These are phyloP conservation scores for Paramecium biaurelia DNA, from an alignment of 73 alveolate genomes.

Conservation along the genomic window DNA sequence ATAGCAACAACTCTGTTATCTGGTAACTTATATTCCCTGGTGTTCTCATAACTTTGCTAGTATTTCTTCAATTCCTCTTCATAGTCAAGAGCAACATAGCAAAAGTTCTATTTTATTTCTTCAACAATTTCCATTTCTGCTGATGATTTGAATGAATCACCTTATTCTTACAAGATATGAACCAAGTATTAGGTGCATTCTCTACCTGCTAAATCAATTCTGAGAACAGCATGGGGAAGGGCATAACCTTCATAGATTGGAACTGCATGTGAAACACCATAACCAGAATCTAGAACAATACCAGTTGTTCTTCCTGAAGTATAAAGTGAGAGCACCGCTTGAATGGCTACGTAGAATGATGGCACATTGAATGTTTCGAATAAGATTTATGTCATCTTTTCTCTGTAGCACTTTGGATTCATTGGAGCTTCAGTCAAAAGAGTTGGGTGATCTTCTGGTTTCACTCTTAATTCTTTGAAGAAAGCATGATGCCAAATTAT, in stretches of 20 bases:
- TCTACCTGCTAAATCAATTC: constrained; percentile 96
- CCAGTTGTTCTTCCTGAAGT: constrained; percentile 97
- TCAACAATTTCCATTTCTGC: no score
- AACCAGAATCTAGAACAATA: constrained; percentile 97
- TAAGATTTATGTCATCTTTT: constrained; percentile 83
- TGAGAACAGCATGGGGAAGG: constrained; percentile 87
- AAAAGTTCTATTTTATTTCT: background rate
- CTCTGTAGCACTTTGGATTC: constrained; percentile 81
- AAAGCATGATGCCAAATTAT: constrained; percentile 97
- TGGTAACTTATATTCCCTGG: background rate
- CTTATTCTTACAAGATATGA: no score
- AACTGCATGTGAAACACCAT: constrained; percentile 97
- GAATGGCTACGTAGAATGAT: background rate
- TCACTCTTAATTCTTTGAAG: constrained; percentile 92
- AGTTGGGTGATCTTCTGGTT: constrained; percentile 92
- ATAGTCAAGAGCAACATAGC: constrained; percentile 61
- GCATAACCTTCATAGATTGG: constrained; percentile 98
- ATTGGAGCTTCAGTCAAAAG: constrained; percentile 89
- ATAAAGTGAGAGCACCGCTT: constrained; percentile 96
- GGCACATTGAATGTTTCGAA: constrained; percentile 98
- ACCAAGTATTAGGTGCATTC: constrained; percentile 89
- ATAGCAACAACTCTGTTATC: background rate
- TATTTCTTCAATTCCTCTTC: constrained; percentile 47
- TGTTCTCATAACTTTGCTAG: no score
- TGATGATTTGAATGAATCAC: no score